A percentile compares a stretch with the other conserved stretches of the same genome.
Conservation (phyloP, 768 basidiomycete species). For the Tylopilus sp. region DNA sequence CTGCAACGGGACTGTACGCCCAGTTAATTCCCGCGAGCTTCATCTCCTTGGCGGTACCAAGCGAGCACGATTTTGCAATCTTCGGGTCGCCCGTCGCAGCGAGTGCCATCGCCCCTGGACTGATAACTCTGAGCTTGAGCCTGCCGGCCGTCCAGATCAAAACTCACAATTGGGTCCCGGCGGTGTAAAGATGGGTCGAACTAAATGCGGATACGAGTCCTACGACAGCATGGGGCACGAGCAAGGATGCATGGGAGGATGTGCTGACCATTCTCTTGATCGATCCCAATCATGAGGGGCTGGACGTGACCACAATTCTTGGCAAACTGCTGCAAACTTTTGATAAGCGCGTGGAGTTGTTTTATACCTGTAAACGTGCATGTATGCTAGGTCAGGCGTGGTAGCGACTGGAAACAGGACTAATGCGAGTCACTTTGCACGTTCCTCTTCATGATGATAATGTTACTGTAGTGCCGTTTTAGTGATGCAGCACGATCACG, state of each 20-base stretch:
- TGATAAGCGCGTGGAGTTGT: conserved; percentile 48
- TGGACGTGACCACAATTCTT: conserved; percentile 50
- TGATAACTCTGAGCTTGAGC: conserved; percentile 22
- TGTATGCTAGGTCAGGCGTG: background rate
- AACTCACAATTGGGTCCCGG: conserved; percentile 68
- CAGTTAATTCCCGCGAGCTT: conserved; percentile 65
- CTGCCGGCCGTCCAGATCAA: background rate
- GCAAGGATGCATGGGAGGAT: background rate
- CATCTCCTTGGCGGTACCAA: conserved; percentile 55
- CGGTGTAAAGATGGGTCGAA: conserved; percentile 34
- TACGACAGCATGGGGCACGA: conserved; percentile 18
- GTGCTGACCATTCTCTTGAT: conserved; percentile 67
- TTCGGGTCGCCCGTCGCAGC: conserved; percentile 49
- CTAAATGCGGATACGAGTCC: conserved; percentile 72
- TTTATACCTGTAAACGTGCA: conserved; percentile 38
- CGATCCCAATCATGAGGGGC: conserved; percentile 65
- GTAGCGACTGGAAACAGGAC: background rate
- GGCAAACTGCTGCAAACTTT: conserved; percentile 51
- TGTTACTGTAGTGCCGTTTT: conserved; percentile 34
- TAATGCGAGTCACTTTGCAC: conserved; percentile 41
- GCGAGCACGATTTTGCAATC: conserved; percentile 43
- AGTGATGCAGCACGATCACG: background rate
- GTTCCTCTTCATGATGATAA: conserved; percentile 71
- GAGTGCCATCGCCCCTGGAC: conserved; percentile 73
- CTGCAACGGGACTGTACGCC: conserved; percentile 68